A percentile compares a stretch with the other conserved stretches of the same genome.
These are phyloP conservation scores for Vicia sativa DNA, from an alignment of 306 rosid species.

Conservation along the genomic window DNA sequence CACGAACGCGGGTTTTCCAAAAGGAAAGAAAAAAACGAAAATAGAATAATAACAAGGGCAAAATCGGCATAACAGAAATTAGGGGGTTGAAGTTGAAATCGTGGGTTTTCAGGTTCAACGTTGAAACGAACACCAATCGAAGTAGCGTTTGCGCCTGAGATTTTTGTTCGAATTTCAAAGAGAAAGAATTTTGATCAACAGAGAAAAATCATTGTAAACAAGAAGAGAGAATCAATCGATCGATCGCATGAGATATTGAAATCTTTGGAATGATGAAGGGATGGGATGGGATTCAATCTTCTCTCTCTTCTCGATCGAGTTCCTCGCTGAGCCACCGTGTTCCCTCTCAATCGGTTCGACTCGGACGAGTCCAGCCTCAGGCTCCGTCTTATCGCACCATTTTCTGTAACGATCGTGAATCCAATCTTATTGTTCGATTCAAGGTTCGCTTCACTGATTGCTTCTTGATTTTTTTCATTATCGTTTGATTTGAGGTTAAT, in stretches of 20 bases:
- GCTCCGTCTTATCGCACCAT: constrained; percentile 89
- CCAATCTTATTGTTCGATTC: constrained; percentile 66
- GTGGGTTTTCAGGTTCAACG: constrained; percentile 32
- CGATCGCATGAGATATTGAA: constrained; percentile 41
- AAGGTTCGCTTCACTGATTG: constrained; percentile 49
- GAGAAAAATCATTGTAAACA: not conserved
- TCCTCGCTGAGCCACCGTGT: constrained; percentile 44
- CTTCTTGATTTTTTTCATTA: not conserved
- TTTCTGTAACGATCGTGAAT: constrained; percentile 87
- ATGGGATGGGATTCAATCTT: constrained; percentile 61
- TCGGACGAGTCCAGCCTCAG: constrained; percentile 94
- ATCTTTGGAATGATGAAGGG: constrained; percentile 63
- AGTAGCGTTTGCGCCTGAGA: constrained; percentile 29
- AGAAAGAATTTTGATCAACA: not conserved
- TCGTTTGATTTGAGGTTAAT: not conserved
- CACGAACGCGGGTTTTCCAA: constrained; percentile 23
- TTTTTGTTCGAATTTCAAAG: not conserved
- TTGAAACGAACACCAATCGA: constrained; percentile 34
- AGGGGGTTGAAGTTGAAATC: constrained; percentile 31
- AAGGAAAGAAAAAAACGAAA: constrained; percentile 1
- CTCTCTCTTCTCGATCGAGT: constrained; percentile 55
- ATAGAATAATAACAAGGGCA: constrained; percentile 14
- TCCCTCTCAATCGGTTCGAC: constrained; percentile 64
- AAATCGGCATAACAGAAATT: constrained; percentile 13
- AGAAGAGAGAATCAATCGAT: constrained; percentile 30